Base-by-base conservation (phyloP, 345 rosid species). In the Arabis alpina region DNA sequence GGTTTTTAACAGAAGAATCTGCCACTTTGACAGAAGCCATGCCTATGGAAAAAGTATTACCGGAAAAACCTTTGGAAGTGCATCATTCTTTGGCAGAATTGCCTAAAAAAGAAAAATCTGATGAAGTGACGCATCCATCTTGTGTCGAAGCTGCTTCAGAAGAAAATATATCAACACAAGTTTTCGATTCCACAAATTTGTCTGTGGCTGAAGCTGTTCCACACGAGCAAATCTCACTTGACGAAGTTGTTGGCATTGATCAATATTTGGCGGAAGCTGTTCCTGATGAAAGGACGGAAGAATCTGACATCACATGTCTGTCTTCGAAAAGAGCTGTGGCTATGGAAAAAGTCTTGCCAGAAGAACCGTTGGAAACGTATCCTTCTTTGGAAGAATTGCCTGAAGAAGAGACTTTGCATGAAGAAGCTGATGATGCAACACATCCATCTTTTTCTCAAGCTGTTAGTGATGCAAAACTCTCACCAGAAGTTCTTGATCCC, bases 101-200 rank as follows among this genome's bases (percentile, higher is more conserved):
- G 66, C 77, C 48, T 50, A 24, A 57, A 58, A 66, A 24, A 57
- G 72, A 57, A 56, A 50, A 58, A 50, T 19, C 9, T 65, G 37
- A 19, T 65, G 60, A 19, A 57, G 43, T 66, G 6, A 14, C 54
- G 3, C 44, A 28, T 65, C 47, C 27, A 40, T 28, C 71, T 40
- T 55, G 36, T 73, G 53, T 37, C 19, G 43, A 57, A 73, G 71
- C 28, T 37, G 50, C 50, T 58, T 10, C 45, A 30, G 77, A 73
- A 23, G 48, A 54, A 58, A 50, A 34, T 42, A 27, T 34, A 50
- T 66, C 77, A 74, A 2, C 34, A 51, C 48, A 59, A 50, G 55
- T 59, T 66, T 24, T 43, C 66, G 61, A 44, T 60, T 42, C 72
- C 41, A 43, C 55, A 34, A 74, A 52, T 3, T 2, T 43, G 3